Base-by-base conservation (phyloP, 108 stramenopile genomes). In the Stephanodiscus triporus region DNA sequence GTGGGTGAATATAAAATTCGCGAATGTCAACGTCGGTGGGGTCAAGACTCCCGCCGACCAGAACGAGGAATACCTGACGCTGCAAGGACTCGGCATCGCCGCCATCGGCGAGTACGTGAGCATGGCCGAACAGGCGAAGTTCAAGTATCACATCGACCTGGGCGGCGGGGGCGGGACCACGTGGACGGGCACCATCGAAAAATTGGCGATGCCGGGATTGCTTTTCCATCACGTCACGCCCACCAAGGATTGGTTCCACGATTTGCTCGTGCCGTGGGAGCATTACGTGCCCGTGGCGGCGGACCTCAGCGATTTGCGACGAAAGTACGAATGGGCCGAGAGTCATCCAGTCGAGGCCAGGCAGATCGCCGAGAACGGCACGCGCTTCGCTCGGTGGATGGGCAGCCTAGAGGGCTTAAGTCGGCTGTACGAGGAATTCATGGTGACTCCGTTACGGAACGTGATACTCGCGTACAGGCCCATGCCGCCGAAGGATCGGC, bases 321-420 rank as follows among this genome's bases (percentile, higher is more conserved):
- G 67, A 48, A 80, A 75, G 62, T 78, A 73, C 48, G 77, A 73
- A 45, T 78, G 77, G 77, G 77, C 77, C 36, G 77, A 78, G 37
- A 29, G 23, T 27, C 61, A 80, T 69, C 78, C 73, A 17, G 40
- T 43, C 17, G 34, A 63, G 23, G 78, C 78, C 1, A 34, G 32
- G 32, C 43, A 48, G 37, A 78, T 78, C 45, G 43, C 77, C 17
- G 59, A 51, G 14, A 29, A 10, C 6, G 75, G 66, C 10, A 68
- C 75, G 7, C 27, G 48, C 29, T 67, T 68, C 19, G 60, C 50
- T 9, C 19, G 43, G 17, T 67, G 60, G 48, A 17, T 76, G 48
- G 67, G 59, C 5, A 76, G 49, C 10, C 37, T 4, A 11, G 61
- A 76, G 1, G 75, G 66, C 4, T 63, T 76, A 30, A 20, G 26